Evolutionary conservation across 2,329 filamentous ascomycete genomes (phyloP).

Genomic region (Lecanicillium sp.): DNA sequence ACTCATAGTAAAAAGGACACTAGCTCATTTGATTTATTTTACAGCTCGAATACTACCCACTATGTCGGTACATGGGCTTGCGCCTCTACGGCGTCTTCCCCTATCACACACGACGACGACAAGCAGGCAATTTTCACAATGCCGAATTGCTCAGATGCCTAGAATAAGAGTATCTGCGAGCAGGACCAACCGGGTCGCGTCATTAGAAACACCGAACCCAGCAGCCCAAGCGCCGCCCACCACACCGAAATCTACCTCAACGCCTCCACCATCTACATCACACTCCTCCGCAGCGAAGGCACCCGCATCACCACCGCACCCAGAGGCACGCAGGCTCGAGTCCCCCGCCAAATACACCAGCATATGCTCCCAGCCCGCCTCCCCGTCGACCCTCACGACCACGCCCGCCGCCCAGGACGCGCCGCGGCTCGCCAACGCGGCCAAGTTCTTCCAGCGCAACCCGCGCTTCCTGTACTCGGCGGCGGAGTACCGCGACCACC

Average conservation of each 20-base stretch:
- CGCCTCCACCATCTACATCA: not conserved
- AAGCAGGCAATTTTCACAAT: too few species aligned
- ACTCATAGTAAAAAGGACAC: too few species aligned
- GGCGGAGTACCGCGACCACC: slow-evolving; percentile 41
- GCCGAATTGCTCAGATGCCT: too few species aligned
- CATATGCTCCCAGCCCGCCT: slow-evolving; percentile 8
- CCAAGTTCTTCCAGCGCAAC: slow-evolving; percentile 27
- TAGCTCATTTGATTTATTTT: too few species aligned
- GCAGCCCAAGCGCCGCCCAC: not conserved
- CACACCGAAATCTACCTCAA: not conserved
- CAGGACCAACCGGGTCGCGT: not conserved
- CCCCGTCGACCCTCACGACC: slow-evolving; percentile 5
- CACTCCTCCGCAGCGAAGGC: too few species aligned
- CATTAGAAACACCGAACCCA: not conserved
- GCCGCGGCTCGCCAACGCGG: slow-evolving; percentile 23
- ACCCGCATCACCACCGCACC: not conserved
- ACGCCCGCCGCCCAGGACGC: slow-evolving; percentile 13
- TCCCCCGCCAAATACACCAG: slow-evolving; percentile 4
- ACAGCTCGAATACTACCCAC: too few species aligned
- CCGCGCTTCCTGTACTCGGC: slow-evolving; percentile 45
- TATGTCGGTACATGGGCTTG: too few species aligned
- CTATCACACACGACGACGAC: too few species aligned
- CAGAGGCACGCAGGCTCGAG: not conserved
- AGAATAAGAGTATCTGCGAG: not conserved
- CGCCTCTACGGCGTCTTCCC: too few species aligned